Evolutionary conservation across 2,329 filamentous ascomycete species (phyloP).

Genomic region (Lithohypha guttulata): DNA sequence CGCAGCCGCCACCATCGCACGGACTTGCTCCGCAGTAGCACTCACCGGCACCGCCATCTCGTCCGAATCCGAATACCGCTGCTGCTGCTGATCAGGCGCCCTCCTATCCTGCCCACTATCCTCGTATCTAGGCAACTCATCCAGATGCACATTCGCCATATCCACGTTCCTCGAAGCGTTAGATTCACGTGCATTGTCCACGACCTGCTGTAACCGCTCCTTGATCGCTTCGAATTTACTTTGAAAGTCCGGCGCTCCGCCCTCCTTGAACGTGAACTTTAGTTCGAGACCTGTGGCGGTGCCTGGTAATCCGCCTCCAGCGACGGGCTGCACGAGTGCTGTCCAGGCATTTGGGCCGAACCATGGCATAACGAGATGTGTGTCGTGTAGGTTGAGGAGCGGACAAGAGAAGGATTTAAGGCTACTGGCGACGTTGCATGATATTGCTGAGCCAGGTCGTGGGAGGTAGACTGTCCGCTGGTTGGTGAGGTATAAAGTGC

Average conservation of each 20-base stretch:
- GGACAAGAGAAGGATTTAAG: constrained; percentile 85
- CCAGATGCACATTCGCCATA: constrained; percentile 59
- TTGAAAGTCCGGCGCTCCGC: constrained; percentile 88
- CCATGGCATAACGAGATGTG: constrained; percentile 76
- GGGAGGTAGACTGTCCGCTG: constrained; percentile 83
- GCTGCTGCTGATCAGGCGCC: constrained; percentile 15
- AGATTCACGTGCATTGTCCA: constrained; percentile 61
- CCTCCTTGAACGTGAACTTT: constrained; percentile 84
- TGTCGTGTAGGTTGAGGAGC: constrained; percentile 77
- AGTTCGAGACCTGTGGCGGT: constrained; percentile 64
- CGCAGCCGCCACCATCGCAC: constrained; percentile 10
- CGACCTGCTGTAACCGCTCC: constrained; percentile 69
- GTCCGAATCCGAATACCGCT: constrained; percentile 4
- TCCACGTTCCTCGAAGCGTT: constrained; percentile 37
- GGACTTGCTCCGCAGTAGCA: constrained; percentile 13
- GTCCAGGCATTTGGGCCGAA: constrained; percentile 90
- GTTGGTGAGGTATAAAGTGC: constrained; percentile 72
- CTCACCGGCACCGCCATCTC: constrained; percentile 24
- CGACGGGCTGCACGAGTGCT: constrained; percentile 65
- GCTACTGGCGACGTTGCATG: constrained; percentile 26
- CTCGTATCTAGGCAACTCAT: constrained; percentile 82
- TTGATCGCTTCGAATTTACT: constrained; percentile 72
- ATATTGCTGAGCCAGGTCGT: constrained; percentile 63
- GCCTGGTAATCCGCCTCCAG: constrained; percentile 70
- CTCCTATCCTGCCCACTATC: constrained; percentile 38